These are phyloP conservation scores for Boletellus deceptivus DNA, from an alignment of 1,284 basidiomycete genomes.

Conservation along the genomic window DNA sequence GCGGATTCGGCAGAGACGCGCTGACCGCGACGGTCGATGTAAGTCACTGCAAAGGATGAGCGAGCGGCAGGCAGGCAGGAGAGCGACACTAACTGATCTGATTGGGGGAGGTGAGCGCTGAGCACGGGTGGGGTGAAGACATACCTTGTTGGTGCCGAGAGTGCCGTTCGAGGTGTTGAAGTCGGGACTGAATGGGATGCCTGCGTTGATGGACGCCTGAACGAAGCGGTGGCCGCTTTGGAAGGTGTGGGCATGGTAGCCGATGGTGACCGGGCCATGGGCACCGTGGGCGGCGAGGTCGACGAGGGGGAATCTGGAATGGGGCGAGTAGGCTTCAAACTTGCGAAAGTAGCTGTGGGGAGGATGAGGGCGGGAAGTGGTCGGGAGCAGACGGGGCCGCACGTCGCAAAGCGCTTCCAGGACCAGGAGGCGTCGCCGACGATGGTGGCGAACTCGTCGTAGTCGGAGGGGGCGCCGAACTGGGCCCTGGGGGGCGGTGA, in stretches of 20 bases:
- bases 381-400: conserved; percentile 5
- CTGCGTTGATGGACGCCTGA: conserved; percentile 29
- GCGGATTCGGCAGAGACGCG: conserved; percentile 63
- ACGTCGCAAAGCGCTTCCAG: conserved; percentile 55
- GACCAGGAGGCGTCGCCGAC: conserved; percentile 61
- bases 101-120: background rate
- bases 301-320: conserved; percentile 46
- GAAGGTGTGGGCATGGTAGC: conserved; percentile 26
- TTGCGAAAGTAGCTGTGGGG: conserved; percentile 55
- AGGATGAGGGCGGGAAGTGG: background rate
- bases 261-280: conserved; percentile 48
- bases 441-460: conserved; percentile 63
- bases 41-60: conserved; percentile 51
- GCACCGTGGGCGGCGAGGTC: conserved; percentile 45
- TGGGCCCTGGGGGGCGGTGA: conserved; percentile 50
- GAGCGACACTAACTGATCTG: conserved; percentile 38
- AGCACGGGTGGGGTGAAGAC: background rate
- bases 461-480: conserved; percentile 65
- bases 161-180: conserved; percentile 33
- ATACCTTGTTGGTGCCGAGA: conserved; percentile 31
- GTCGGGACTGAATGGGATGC: conserved; percentile 31
- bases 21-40: conserved; percentile 46
- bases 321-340: conserved; percentile 54
- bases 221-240: conserved; percentile 24
- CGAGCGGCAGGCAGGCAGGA: background rate